A percentile compares a stretch with the other conserved stretches of the same genome.
phyloP scores from a whole-genome alignment of 768 basidiomycete genomes.

The Exsudoporus frostii region DNA sequence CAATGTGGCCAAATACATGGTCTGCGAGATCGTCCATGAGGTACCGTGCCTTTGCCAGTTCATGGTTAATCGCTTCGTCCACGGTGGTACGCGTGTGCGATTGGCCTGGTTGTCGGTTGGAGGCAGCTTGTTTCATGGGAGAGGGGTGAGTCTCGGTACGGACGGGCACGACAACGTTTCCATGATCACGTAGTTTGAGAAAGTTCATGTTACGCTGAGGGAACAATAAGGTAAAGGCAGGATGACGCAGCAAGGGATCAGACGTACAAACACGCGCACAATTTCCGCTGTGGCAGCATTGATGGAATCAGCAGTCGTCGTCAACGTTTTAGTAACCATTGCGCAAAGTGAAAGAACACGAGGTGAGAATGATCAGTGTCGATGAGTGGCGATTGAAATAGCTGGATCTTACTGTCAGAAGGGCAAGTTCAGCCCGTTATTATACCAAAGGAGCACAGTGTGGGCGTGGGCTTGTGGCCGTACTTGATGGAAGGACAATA shows the following conservation, averaged over 20 bases:
- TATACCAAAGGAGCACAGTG: background rate
- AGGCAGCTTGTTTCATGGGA: background rate
- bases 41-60: conserved; percentile 2
- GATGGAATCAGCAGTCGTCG: background rate
- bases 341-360: background rate
- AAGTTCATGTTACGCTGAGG: background rate
- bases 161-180: background rate
- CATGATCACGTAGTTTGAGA: background rate
- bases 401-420: background rate
- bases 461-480: background rate
- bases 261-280: background rate
- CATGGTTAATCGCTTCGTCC: background rate
- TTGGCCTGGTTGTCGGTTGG: background rate
- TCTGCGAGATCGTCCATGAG: background rate
- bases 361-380: background rate
- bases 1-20: conserved; percentile 6
- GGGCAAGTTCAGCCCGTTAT: background rate
- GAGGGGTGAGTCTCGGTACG: background rate
- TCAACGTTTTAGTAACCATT: background rate
- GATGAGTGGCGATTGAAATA: background rate
- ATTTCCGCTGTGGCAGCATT: background rate
- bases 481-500: background rate
- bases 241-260: background rate
- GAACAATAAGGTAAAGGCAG: background rate
- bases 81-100: background rate